Conservation (phyloP, 2,329 filamentous ascomycete genomes). For the Colletotrichum euphorbiae region DNA sequence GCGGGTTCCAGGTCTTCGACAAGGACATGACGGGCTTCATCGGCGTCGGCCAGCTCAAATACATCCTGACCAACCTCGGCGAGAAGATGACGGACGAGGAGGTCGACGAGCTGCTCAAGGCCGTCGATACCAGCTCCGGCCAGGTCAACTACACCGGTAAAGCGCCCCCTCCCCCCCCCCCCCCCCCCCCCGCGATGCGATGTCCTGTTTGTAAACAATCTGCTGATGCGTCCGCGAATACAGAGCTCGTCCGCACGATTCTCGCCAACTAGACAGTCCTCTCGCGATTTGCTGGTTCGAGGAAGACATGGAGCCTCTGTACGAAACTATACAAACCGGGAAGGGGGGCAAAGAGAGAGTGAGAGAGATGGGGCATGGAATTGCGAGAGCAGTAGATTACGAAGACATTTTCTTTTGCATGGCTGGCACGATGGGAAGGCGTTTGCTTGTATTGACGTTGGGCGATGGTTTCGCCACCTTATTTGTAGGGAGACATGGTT, state of each 20-base stretch:
- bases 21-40: conserved; percentile 99
- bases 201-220: rapidly evolving
- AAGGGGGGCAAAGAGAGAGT: not conserved
- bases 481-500: conserved; percentile 33
- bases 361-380: not conserved
- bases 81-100: conserved; percentile 99
- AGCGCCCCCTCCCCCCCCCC: conserved; percentile 51
- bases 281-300: not conserved
- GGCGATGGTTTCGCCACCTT: conserved; percentile 17
- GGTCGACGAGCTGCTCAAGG: conserved; percentile 98
- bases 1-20: conserved; percentile 99
- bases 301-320: conserved; percentile 11
- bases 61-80: conserved; percentile 96
- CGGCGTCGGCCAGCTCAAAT: conserved; percentile 96
- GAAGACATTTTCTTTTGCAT: conserved; percentile 34
- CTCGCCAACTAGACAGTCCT: conserved; percentile 75
- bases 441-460: conserved; percentile 36
- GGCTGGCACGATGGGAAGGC: conserved; percentile 40
- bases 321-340: conserved; percentile 5
- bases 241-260: conserved; percentile 87
- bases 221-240: not conserved
- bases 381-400: conserved; percentile 22
- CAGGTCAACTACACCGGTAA: conserved; percentile 97
- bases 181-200: no score
- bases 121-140: conserved; percentile 93